These are phyloP conservation scores for Bacterosira constricta DNA, from an alignment of 108 stramenopile genomes.

Conservation along the genomic window DNA sequence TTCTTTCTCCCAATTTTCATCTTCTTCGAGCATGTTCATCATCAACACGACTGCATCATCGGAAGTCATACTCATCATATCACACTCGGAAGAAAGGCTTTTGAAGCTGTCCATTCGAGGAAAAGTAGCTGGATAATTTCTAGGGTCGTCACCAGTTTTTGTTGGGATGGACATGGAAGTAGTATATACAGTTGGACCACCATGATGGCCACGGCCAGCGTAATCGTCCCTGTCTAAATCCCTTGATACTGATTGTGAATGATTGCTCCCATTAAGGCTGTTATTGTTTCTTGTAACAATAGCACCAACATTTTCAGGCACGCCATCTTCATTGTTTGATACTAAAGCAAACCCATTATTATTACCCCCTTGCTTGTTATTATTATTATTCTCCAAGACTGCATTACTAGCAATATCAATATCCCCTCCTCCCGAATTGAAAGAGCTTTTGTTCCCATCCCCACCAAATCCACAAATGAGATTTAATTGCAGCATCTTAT, in stretches of 20 bases:
- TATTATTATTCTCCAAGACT: neutral
- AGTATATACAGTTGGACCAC: neutral
- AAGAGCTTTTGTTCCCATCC: conserved; percentile 9
- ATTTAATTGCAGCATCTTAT: neutral
- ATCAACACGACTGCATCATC: conserved; percentile 48
- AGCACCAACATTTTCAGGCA: neutral
- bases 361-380: neutral
- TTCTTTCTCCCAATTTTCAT: neutral
- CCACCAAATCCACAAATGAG: conserved; percentile 40
- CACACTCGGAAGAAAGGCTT: conserved; percentile 11
- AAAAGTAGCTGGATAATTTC: neutral
- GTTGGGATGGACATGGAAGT: conserved; percentile 5
- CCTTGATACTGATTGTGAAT: neutral
- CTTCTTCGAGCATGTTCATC: conserved; percentile 10
- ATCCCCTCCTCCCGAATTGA: conserved; percentile 8
- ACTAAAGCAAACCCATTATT: neutral
- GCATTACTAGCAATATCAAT: neutral
- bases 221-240: neutral
- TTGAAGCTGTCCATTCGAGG: neutral
- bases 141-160: neutral
- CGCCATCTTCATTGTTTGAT: neutral
- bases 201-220: neutral
- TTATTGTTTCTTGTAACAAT: neutral
- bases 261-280: neutral
- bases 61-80: conserved; percentile 38